These are phyloP conservation scores for Kazachstania psychrophila DNA, from an alignment of 805 yeast genomes.

Conservation along the genomic window DNA sequence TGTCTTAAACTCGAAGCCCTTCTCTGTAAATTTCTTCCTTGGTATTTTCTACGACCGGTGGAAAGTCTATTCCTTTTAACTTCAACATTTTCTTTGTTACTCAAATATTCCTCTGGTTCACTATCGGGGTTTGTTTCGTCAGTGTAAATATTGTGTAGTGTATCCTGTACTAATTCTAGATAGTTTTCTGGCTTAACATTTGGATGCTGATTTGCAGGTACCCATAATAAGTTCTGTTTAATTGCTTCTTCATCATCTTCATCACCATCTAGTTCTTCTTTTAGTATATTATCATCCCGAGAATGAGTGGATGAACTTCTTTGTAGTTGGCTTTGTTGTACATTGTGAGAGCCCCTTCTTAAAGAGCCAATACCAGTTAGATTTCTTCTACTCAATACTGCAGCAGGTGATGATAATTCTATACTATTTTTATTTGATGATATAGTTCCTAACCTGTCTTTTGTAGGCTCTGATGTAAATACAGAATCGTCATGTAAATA, in stretches of 20 bases:
- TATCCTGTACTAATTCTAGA: constrained; percentile 50
- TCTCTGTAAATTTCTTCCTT: constrained; percentile 22
- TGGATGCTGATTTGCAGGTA: constrained; percentile 91
- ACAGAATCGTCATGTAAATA: constrained; percentile 16
- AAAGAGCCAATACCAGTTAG: constrained; percentile 20
- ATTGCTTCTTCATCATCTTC: constrained; percentile 4
- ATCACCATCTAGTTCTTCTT: background rate
- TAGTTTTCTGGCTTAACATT: constrained; percentile 89
- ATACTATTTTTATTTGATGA: background rate
- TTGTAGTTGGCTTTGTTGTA: constrained; percentile 4
- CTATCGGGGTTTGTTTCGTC: constrained; percentile 10
- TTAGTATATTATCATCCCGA: background rate
- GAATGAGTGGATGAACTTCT: background rate
- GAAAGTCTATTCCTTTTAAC: constrained; percentile 10
- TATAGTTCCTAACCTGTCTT: background rate
- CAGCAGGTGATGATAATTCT: background rate
- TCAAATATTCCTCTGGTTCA: background rate
- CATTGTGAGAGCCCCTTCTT: constrained; percentile 14
- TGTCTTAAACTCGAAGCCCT: constrained; percentile 28
- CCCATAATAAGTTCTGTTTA: constrained; percentile 67
- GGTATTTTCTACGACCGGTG: constrained; percentile 1
- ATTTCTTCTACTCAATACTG: constrained; percentile 7
- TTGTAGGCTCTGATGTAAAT: constrained; percentile 1
- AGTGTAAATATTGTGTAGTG: constrained; percentile 28
- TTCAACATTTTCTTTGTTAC: background rate